Percentiles rank a stretch among this genome's conserved stretches.
These are phyloP conservation scores for Verticillium nonalfalfae DNA, from an alignment of 2,329 filamentous ascomycete genomes.

Conservation along the genomic window DNA sequence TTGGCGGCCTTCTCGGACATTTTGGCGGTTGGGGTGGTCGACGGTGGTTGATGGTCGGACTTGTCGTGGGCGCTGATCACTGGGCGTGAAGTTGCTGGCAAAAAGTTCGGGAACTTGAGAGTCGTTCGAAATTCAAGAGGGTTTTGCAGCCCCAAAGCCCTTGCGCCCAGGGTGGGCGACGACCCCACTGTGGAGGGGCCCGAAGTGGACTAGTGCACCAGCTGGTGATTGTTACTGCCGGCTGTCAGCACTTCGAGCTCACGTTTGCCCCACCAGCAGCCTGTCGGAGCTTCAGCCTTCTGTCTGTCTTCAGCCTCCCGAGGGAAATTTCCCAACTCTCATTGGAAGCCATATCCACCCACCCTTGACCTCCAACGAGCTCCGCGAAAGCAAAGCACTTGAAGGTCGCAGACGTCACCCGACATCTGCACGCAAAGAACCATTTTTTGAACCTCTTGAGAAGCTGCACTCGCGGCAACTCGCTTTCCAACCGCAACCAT, in stretches of 20 bases:
- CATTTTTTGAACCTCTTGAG: conserved; percentile 38
- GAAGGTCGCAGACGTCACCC: conserved; percentile 30
- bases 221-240: not conserved
- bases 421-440: conserved; percentile 26
- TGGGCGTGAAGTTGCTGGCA: not conserved
- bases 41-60: not conserved
- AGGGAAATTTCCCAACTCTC: conserved; percentile 30
- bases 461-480: conserved; percentile 21
- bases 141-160: conserved; percentile 29
- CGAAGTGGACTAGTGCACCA: not conserved
- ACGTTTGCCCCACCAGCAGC: not conserved
- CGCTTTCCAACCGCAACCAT: conserved; percentile 40
- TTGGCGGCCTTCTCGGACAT: conserved; percentile 81
- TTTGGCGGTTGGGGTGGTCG: conserved; percentile 19
- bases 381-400: conserved; percentile 27
- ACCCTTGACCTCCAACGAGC: conserved; percentile 32
- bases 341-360: conserved; percentile 22
- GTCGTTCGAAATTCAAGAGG: conserved; percentile 18
- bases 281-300: conserved; percentile 23
- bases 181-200: not conserved
- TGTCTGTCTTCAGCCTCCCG: conserved; percentile 29
- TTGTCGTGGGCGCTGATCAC: not conserved
- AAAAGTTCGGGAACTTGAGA: not conserved
- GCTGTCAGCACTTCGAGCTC: not conserved
- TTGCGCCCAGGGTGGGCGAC: conserved; percentile 17